Conservation (phyloP, 306 rosid species). For the Quercus wislizeni region DNA sequence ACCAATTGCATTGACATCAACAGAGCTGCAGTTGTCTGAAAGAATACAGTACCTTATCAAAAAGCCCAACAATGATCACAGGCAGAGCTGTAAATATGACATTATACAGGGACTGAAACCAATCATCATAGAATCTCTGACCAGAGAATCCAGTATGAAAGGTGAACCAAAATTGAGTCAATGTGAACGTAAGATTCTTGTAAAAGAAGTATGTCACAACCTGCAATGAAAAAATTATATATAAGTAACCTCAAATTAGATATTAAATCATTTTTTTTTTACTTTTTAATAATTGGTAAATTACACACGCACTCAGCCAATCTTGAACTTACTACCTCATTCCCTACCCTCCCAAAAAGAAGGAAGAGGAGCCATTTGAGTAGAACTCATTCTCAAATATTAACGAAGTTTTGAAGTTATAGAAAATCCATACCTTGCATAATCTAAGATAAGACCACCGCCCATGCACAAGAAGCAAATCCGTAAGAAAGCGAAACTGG, state of each 20-base stretch:
- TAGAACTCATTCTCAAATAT: neutral
- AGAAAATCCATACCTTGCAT: conserved; percentile 72
- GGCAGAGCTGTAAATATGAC: conserved; percentile 96
- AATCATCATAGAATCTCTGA: conserved; percentile 96
- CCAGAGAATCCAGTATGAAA: conserved; percentile 98
- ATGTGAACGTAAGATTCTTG: conserved; percentile 95
- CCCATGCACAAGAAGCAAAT: conserved; percentile 97
- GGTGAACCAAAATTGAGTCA: conserved; percentile 98
- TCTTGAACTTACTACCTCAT: neutral
- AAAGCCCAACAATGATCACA: conserved; percentile 87
- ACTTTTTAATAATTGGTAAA: no score
- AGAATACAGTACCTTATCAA: conserved; percentile 69
- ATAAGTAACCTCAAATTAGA: conserved; percentile 7
- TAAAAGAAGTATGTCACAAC: conserved; percentile 89
- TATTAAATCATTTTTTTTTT: neutral
- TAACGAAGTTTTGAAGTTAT: conserved; percentile 2
- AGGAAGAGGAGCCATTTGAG: no score
- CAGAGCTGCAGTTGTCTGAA: conserved; percentile 10
- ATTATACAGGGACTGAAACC: conserved; percentile 90
- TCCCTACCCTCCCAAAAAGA: no score
- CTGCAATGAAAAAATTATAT: conserved; percentile 48
- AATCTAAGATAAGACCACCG: conserved; percentile 97
- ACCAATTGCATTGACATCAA: neutral
- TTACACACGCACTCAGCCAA: neutral
- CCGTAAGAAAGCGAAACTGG: conserved; percentile 92